Conservation (phyloP, 345 rosid genomes). For the thale cress (Arabidopsis thaliana) region DNA sequence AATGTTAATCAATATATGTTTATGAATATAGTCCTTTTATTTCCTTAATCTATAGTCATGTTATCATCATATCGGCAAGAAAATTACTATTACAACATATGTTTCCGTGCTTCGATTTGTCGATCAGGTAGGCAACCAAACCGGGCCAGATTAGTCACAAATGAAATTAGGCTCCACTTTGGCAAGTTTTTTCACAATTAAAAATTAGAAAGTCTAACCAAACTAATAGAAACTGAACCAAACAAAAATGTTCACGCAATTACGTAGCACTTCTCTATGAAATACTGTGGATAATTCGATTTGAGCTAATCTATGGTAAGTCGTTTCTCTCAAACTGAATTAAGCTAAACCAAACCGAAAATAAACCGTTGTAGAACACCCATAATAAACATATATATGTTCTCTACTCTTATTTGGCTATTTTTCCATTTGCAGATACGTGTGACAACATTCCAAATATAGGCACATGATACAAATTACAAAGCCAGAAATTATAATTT, state of each 20-base stretch:
- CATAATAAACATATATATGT: neutral
- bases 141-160: conserved; percentile 17
- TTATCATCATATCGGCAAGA: conserved; percentile 11
- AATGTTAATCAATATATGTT: neutral
- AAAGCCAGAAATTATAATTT: neutral
- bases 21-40: no score
- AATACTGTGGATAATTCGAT: neutral
- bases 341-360: conserved; percentile 12
- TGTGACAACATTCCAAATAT: conserved; percentile 6
- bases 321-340: neutral
- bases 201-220: neutral
- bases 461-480: neutral
- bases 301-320: neutral
- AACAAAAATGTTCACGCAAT: neutral
- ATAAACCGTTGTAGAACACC: neutral
- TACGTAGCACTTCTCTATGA: neutral
- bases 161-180: conserved; percentile 9
- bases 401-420: no score
- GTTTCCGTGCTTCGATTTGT: neutral
- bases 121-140: conserved; percentile 34
- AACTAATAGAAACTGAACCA: conserved; percentile 1
- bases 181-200: conserved; percentile 15
- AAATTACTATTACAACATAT: conserved; percentile 17
- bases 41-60: neutral
- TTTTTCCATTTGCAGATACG: neutral